phyloP scores from a whole-genome alignment of 1,139 yeast species.

The Lodderomyces parapsilosis region DNA sequence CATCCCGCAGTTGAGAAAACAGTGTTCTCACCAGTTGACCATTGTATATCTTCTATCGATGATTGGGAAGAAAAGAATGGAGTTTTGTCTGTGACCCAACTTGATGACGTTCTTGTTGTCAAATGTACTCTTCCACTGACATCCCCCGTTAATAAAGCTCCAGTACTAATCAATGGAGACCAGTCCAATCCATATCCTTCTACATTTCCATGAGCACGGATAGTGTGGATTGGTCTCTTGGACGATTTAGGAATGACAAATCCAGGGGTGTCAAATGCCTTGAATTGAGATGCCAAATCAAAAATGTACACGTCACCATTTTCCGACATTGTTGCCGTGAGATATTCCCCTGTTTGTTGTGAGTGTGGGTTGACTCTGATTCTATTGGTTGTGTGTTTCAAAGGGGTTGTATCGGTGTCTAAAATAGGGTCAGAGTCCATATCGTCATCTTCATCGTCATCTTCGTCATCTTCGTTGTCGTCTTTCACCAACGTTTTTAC shows the following conservation, averaged over 20 bases:
- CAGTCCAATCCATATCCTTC: constrained; percentile 98
- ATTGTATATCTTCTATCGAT: constrained; percentile 93
- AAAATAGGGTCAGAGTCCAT: constrained; percentile 76
- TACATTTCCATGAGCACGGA: constrained; percentile 85
- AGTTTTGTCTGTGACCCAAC: constrained; percentile 84
- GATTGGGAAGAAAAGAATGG: constrained; percentile 71
- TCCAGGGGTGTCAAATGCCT: constrained; percentile 88
- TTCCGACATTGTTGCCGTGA: constrained; percentile 88
- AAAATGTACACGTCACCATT: constrained; percentile 85
- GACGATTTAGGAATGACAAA: constrained; percentile 72
- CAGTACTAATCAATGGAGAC: constrained; percentile 84
- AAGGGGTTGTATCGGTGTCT: constrained; percentile 76
- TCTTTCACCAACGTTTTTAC: constrained; percentile 83
- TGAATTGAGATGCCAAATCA: constrained; percentile 73
- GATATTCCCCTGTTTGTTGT: constrained; percentile 70
- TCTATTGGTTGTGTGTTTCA: constrained; percentile 85
- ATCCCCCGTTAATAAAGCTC: constrained; percentile 87
- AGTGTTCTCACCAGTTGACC: constrained; percentile 90
- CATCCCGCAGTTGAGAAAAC: constrained; percentile 93
- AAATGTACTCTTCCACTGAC: constrained; percentile 77
- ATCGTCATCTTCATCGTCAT: constrained; percentile 64
- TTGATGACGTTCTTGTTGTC: constrained; percentile 72
- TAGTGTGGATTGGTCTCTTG: constrained; percentile 82
- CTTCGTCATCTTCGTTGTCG: constrained; percentile 68
- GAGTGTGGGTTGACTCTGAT: constrained; percentile 83